Evolutionary conservation across 2,329 filamentous ascomycete genomes (phyloP).

Genomic region (Talaromyces islandicus): DNA sequence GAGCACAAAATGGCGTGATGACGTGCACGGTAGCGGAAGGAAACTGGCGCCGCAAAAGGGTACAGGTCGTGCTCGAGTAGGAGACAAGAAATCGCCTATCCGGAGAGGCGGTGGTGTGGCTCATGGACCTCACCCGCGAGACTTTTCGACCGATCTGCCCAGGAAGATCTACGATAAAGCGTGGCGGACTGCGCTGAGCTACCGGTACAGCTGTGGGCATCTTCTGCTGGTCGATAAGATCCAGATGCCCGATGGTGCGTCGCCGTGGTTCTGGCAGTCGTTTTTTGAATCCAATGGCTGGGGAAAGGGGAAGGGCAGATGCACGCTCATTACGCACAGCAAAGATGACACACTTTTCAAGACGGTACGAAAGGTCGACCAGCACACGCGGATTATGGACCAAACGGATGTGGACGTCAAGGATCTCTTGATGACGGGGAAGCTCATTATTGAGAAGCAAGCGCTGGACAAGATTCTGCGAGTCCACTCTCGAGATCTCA

Average conservation of each 20-base stretch:
- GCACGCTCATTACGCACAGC: conserved; percentile 65
- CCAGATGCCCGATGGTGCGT: conserved; percentile 48
- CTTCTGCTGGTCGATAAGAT: conserved; percentile 80
- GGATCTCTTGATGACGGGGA: conserved; percentile 77
- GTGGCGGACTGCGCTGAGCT: conserved; percentile 88
- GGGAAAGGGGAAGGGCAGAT: conserved; percentile 62
- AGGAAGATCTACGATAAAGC: conserved; percentile 92
- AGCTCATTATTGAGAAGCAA: conserved; percentile 77
- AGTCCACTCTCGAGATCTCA: conserved; percentile 51
- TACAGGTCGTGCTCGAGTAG: conserved; percentile 69
- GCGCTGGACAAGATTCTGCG: conserved; percentile 71
- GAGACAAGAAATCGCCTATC: conserved; percentile 75
- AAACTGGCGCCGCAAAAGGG: conserved; percentile 90
- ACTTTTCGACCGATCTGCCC: conserved; percentile 79
- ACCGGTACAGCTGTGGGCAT: conserved; percentile 82
- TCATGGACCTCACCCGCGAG: conserved; percentile 84
- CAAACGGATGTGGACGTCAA: conserved; percentile 89
- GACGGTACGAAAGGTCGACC: conserved; percentile 58
- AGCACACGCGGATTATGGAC: conserved; percentile 64
- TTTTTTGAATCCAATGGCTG: conserved; percentile 67
- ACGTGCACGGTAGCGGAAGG: conserved; percentile 74
- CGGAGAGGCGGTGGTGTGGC: conserved; percentile 78
- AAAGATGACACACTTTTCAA: conserved; percentile 58
- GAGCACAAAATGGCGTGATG: conserved; percentile 70
- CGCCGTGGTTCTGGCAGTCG: conserved; percentile 56